Base-by-base conservation (phyloP, 225 moss, liverwort and hornwort species). In the Pleurozium schreberi region DNA sequence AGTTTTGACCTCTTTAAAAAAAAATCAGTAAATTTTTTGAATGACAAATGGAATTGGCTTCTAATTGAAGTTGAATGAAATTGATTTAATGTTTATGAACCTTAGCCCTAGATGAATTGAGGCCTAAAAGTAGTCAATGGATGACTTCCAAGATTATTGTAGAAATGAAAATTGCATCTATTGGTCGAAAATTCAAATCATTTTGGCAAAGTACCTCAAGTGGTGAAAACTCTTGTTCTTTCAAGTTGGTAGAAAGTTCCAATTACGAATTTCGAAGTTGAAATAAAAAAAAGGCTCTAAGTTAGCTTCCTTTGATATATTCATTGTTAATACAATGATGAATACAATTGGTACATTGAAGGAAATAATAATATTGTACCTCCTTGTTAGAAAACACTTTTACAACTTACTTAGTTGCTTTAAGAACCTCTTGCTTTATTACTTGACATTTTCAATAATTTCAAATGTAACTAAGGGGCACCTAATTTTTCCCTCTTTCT, bases 241-340 rank as follows among this genome's bases (percentile, higher is more conserved):
- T n/a, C 0, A n/a, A 2, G 4, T 12, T n/a, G 8, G 11, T 26
- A 2, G 42, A 14, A 42, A n/a, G n/a, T n/a, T n/a, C 3, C 26
- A 70, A 9, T 14, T 26, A 26, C 26, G 1, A 42, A 42, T 23
- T 42, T 70, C 26, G 42, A 70, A 42, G 14, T 70, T 26, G 14
- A 4, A 70, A 70, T 42, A 14, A 25, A 1, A 42, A n/a, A 14
- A 70, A 70, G 9, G 14, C 14, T 42, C 19, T 42, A 42, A n/a
- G 15, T 26, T 14, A 1, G n/a, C n/a, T 70, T 42, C 3, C 5
- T 0, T 1, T 42, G 0, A 42, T 70, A 42, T 26, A 14, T 42
- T 42, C 25, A 25, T 0, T 69, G 3, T 70, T 42, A 3, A 8
- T 25, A 42, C 5, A 42, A 14, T 42, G 14, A 70, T 3, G 4